Percentiles rank a stretch among this genome's conserved stretches.
Evolutionary conservation across 306 rosid genomes (phyloP).

Genomic region (Betula pendula): DNA sequence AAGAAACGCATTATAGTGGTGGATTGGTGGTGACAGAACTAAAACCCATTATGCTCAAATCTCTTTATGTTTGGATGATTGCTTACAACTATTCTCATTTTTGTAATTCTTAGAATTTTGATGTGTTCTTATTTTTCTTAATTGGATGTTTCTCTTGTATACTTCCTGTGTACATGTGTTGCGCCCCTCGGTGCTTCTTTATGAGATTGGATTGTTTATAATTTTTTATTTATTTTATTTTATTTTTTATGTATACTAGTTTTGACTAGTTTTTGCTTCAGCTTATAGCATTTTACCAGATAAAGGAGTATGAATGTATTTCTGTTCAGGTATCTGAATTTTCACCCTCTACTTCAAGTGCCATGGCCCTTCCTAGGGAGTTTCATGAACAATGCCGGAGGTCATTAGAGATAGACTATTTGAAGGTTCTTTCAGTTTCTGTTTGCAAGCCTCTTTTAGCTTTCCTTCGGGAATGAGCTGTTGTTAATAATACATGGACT

Average conservation of each 20-base stretch:
- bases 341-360: constrained; percentile 94
- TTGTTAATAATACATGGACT: constrained; percentile 14
- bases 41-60: too few species aligned
- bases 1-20: too few species aligned
- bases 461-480: constrained; percentile 21
- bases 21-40: too few species aligned
- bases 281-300: constrained; percentile 27
- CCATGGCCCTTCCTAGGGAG: constrained; percentile 95
- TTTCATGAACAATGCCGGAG: constrained; percentile 93
- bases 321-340: constrained; percentile 80
- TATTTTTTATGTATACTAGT: too few species aligned
- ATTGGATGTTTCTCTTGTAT: too few species aligned
- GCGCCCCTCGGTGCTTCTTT: too few species aligned
- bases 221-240: too few species aligned
- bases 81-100: too few species aligned
- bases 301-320: constrained; percentile 16
- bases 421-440: constrained; percentile 63
- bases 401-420: constrained; percentile 69
- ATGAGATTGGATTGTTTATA: background rate
- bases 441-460: constrained; percentile 12
- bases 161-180: too few species aligned
- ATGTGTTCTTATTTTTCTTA: too few species aligned
- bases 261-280: constrained; percentile 25
- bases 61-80: too few species aligned
- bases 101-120: too few species aligned